phyloP scores from a whole-genome alignment of 805 yeast species.

The Starmerella vitae region DNA sequence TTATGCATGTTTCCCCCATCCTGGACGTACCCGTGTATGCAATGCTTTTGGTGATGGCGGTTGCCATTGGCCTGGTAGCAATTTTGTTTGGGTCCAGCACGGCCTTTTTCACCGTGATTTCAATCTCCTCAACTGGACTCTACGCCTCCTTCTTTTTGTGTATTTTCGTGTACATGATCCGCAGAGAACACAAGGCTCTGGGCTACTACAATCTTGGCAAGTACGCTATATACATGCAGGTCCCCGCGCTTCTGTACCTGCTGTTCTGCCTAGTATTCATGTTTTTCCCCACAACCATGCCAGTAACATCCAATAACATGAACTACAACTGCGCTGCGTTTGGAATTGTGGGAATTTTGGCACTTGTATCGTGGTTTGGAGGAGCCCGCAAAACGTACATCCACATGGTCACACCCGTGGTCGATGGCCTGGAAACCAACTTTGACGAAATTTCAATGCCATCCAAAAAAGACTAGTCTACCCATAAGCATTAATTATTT shows the following conservation, averaged over 20 bases:
- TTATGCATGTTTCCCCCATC: constrained; percentile 36
- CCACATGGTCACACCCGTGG: background rate
- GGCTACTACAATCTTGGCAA: constrained; percentile 41
- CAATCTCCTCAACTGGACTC: constrained; percentile 45
- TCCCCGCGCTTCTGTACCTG: constrained; percentile 44
- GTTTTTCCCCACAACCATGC: constrained; percentile 51
- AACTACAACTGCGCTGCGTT: constrained; percentile 48
- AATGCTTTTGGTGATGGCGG: constrained; percentile 39
- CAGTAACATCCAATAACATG: constrained; percentile 49
- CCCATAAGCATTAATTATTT: no score
- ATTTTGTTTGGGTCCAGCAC: constrained; percentile 48
- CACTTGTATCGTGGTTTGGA: constrained; percentile 11
- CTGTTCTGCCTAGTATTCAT: constrained; percentile 45
- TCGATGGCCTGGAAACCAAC: background rate
- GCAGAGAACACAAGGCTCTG: constrained; percentile 29
- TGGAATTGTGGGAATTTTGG: constrained; percentile 34
- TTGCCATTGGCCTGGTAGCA: constrained; percentile 43
- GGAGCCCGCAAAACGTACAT: constrained; percentile 13
- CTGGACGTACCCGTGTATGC: constrained; percentile 49
- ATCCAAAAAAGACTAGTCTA: no score
- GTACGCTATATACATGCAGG: constrained; percentile 56
- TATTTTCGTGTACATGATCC: constrained; percentile 24
- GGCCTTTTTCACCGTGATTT: constrained; percentile 53
- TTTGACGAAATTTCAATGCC: no score
- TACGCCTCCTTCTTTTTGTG: constrained; percentile 48